Evolutionary conservation across 106 monocot species (phyloP), one percentile per base, ranked within the genome.

Genomic region (Amphibolis antarctica): DNA sequence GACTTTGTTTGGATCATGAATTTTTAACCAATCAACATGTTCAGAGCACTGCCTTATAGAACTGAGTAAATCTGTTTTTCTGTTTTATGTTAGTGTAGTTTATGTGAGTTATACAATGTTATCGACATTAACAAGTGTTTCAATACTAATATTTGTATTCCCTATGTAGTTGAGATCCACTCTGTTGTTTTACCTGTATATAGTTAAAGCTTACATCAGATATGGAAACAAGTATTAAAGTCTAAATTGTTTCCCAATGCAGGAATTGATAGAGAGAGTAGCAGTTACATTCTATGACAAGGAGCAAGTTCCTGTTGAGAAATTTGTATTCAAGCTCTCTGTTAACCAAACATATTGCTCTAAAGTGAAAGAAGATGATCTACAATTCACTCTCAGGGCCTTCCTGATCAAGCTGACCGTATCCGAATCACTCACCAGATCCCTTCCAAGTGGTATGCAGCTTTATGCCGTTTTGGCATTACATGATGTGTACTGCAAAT

Each of bases 221-320:
- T 4, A 4, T 55, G 19, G 23, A 5, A 23, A 4, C 24, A 23
- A 55, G 12, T 1, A 2, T 55, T 21, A 44, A 15, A 44, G 18
- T 10, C 61, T 61, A 44, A 42, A 20, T 42, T 46, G 0, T 11
- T 48, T 54, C 15, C 18, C 21, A 7, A 64, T 0, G 14, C 67
- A 98, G 96, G 96, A 84, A 23, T 76, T 85, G 69, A 74, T 83
- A 49, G 91, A 98, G 71, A 98, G 90, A 67, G 96, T 98, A 28
- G 71, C 64, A 11, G 87, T 90, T 13, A 79, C 87, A 56, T 98
- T 98, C 71, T 85, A 82, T 46, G 79, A 82, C 55, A 65, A 80
- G 62, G 75, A 82, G 30, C 80, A 75, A 42, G 69, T 87, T 23
- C 82, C 96, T 15, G 28, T 85, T 22, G 96, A 98, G 78, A 87